These are phyloP conservation scores for Corylus americana DNA, from an alignment of 306 rosid genomes.

Conservation along the genomic window DNA sequence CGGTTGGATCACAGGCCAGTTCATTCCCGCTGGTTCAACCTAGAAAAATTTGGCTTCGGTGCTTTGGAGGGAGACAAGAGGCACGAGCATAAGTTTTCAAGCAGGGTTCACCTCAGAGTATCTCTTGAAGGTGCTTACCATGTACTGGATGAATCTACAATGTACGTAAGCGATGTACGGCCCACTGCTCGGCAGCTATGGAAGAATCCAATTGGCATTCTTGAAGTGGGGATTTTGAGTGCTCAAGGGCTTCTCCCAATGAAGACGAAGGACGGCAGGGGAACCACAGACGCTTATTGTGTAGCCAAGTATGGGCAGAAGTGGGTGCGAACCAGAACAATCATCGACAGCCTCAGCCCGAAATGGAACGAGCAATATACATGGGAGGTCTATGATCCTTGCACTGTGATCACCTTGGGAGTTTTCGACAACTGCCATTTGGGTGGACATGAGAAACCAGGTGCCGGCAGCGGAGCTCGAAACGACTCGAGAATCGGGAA, in stretches of 20 bases:
- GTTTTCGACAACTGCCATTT: conserved; percentile 79
- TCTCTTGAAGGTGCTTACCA: conserved; percentile 89
- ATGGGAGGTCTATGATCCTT: conserved; percentile 71
- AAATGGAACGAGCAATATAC: conserved; percentile 73
- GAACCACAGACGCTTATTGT: conserved; percentile 70
- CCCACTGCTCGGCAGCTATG: conserved; percentile 77
- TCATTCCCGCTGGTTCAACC: conserved; percentile 68
- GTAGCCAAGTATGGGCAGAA: conserved; percentile 82
- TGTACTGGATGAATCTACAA: conserved; percentile 76
- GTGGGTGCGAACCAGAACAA: conserved; percentile 84
- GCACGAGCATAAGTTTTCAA: conserved; percentile 66
- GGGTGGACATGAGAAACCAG: conserved; percentile 47
- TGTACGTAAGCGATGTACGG: conserved; percentile 79
- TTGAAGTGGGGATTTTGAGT: conserved; percentile 83
- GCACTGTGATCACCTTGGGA: conserved; percentile 69
- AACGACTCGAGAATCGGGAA: conserved; percentile 69
- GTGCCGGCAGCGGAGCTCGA: conserved; percentile 36
- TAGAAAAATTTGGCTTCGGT: conserved; percentile 72
- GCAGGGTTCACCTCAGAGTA: conserved; percentile 55
- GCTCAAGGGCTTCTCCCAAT: conserved; percentile 77
- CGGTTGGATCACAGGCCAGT: conserved; percentile 71
- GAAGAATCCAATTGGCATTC: conserved; percentile 85
- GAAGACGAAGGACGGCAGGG: conserved; percentile 60
- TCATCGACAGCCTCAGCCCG: conserved; percentile 55
- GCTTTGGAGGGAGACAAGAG: conserved; percentile 67